phyloP scores from a whole-genome alignment of 2,329 filamentous ascomycete genomes.

The Pseudonectria buxi region DNA sequence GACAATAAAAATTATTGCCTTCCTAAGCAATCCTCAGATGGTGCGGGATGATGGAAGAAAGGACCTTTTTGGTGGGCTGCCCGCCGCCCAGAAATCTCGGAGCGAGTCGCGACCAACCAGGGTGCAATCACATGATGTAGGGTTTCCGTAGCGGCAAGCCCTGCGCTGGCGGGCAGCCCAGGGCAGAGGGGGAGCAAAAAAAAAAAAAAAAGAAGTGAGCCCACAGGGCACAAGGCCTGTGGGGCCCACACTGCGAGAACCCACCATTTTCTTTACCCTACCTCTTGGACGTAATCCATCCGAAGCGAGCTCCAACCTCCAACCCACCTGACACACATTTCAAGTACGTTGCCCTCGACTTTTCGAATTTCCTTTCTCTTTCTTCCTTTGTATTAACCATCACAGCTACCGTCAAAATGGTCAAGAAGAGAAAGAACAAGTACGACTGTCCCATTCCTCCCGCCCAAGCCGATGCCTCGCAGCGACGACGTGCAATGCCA shows the following conservation, averaged over 20 bases:
- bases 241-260: neutral
- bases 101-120: constrained; percentile 2
- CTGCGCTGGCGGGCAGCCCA: constrained; percentile 7
- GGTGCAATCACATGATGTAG: constrained; percentile 26
- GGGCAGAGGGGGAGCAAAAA: constrained; percentile 1
- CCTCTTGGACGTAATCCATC: constrained; percentile 2
- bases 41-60: constrained; percentile 31
- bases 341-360: constrained; percentile 21
- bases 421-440: constrained; percentile 69
- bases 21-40: constrained; percentile 58
- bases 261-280: constrained; percentile 15
- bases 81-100: constrained; percentile 23
- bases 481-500: neutral
- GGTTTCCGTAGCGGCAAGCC: constrained; percentile 15
- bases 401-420: constrained; percentile 56
- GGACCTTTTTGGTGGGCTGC: constrained; percentile 22
- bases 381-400: constrained; percentile 22
- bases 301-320: constrained; percentile 17
- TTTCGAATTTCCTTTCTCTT: constrained; percentile 14
- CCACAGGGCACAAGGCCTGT: constrained; percentile 2
- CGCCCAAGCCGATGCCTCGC: neutral
- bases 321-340: constrained; percentile 25
- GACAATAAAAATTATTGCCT: constrained; percentile 53
- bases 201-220: neutral
- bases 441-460: constrained; percentile 31